A percentile compares a stretch with the other conserved stretches of the same genome.
Conservation (phyloP, 2,329 filamentous ascomycete species). For the Fusarium robinianum region DNA sequence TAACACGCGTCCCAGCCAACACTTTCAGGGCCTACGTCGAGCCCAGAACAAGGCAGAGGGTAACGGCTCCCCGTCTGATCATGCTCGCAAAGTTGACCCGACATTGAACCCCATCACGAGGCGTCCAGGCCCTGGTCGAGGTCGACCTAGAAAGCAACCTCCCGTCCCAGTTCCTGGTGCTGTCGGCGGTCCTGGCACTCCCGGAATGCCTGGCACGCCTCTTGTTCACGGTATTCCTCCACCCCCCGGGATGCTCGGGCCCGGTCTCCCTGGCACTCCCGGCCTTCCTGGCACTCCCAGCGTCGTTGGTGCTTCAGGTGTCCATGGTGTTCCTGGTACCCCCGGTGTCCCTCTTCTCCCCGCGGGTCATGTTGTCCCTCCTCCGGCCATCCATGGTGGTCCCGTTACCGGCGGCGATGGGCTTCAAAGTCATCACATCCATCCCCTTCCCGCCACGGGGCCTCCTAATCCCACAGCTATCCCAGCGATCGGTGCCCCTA, state of each 20-base stretch:
- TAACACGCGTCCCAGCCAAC: conserved; percentile 52
- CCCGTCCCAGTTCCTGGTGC: conserved; percentile 18
- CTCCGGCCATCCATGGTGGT: no score
- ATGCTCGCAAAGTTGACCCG: conserved; percentile 52
- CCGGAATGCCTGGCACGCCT: background rate
- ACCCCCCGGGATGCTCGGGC: background rate
- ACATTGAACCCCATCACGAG: conserved; percentile 63
- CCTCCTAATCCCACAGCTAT: conserved; percentile 8
- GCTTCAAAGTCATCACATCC: no score
- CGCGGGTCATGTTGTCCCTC: no score
- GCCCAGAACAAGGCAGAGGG: conserved; percentile 58
- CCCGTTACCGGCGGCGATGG: no score
- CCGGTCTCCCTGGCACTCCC: conserved; percentile 2
- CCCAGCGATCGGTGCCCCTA: background rate
- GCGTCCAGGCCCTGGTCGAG: conserved; percentile 61
- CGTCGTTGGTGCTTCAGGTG: conserved; percentile 12
- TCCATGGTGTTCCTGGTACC: conserved; percentile 11
- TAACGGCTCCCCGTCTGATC: conserved; percentile 42
- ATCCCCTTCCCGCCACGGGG: conserved; percentile 4
- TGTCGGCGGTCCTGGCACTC: conserved; percentile 1
- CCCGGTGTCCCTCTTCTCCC: no score
- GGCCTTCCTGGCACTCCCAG: background rate
- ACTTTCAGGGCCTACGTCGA: conserved; percentile 63
- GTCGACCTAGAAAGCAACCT: conserved; percentile 56
- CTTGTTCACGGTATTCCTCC: background rate